A percentile compares a stretch with the other conserved stretches of the same genome.
phyloP scores from a whole-genome alignment of 495 filamentous ascomycete species.

The Amniculicola lignicola region DNA sequence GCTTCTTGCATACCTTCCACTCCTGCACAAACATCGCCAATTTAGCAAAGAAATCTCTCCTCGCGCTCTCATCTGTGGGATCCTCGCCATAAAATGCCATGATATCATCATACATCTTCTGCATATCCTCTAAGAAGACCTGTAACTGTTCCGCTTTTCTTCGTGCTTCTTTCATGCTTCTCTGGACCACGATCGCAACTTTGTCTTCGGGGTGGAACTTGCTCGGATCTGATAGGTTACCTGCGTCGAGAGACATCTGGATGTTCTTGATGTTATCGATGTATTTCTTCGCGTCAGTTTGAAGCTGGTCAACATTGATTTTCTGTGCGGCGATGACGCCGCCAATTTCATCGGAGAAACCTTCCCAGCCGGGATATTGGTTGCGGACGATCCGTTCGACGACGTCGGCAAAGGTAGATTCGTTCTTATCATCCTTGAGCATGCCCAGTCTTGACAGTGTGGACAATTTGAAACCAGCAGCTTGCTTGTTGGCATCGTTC shows the following conservation, averaged over 20 bases:
- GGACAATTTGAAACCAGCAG: constrained; percentile 94
- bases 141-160: constrained; percentile 95
- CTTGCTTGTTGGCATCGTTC: constrained; percentile 99
- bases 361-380: constrained; percentile 94
- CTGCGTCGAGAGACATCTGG: constrained; percentile 83
- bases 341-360: constrained; percentile 78
- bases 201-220: constrained; percentile 98
- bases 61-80: constrained; percentile 83
- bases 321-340: constrained; percentile 84
- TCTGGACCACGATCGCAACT: constrained; percentile 83
- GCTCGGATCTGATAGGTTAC: constrained; percentile 92
- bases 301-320: constrained; percentile 89
- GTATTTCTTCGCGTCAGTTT: constrained; percentile 85
- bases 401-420: constrained; percentile 90
- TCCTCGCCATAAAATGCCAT: constrained; percentile 98
- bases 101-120: constrained; percentile 86
- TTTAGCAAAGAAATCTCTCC: constrained; percentile 94
- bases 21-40: constrained; percentile 86
- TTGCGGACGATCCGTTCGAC: constrained; percentile 96
- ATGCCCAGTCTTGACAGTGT: constrained; percentile 92
- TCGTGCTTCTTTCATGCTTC: constrained; percentile 93
- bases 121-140: constrained; percentile 91
- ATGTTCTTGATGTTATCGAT: constrained; percentile 93
- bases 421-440: constrained; percentile 99
- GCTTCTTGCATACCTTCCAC: constrained; percentile 67